Base-by-base conservation (phyloP, 768 basidiomycete genomes). In the Boletus patriciae region DNA sequence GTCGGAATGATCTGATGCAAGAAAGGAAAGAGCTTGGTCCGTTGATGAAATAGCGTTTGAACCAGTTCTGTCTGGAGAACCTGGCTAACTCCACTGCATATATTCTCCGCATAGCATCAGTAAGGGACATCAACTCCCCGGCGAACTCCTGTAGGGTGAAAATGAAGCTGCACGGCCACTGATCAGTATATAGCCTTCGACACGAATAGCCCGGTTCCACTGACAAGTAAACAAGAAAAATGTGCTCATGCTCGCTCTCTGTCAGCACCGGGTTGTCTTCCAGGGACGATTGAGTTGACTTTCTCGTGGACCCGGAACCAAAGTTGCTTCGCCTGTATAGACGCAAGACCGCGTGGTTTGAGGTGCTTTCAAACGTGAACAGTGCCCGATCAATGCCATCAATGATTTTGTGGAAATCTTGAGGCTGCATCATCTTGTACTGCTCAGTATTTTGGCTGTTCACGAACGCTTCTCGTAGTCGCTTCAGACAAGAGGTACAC, bases 131-230 rank as follows among this genome's bases (percentile, higher is more conserved):
- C 49, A 96, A 72, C 70, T 98, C 96, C 55, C 82, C 78, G 9
- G 92, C 83, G 68, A 98, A 98, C 68, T 98, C 97, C 73, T 99
- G 94, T 43, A 98, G 70, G 0, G 94, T 96, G 73, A 98, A 99
- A 61, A 97, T 89, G 73, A 96, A 98, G 76, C 94, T 97, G 60
- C 25, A 46, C 27, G 46, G 36, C 45, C n/a, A 29, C 45, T n/a
- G n/a, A 41, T 70, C 52, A 71, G 52, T 3, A 46, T 3, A 25
- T 38, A 43, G 15, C 9, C 18, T 19, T 18, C 46, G 18, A 18
- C 8, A 12, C 13, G 25, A 54, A 54, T 3, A 40, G 34, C 42
- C 40, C 12, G 16, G 46, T 21, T 29, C 7, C n/a, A 78, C 92
- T 69, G 59, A 95, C 94, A 94, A 96, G 67, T 95, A 96, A 0